These are phyloP conservation scores for Esteya vermicola DNA, from an alignment of 2,329 filamentous ascomycete genomes.

Conservation along the genomic window DNA sequence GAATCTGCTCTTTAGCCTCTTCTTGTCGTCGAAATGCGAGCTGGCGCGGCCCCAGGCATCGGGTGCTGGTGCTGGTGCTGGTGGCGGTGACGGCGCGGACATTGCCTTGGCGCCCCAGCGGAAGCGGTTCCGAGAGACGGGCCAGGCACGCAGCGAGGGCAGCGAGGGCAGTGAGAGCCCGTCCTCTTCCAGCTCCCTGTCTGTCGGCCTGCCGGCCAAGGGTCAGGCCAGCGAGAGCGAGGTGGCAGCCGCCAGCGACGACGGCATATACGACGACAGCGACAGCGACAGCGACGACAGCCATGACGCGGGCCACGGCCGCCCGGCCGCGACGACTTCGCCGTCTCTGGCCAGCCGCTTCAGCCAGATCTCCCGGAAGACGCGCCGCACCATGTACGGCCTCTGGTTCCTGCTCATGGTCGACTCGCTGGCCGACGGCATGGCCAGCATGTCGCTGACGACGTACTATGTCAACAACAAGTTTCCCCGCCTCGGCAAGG, in stretches of 20 bases:
- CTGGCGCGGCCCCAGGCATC: too few species aligned
- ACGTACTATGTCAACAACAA: slow-evolving; percentile 44
- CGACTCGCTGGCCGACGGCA: slow-evolving; percentile 52
- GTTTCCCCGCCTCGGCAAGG: slow-evolving; percentile 35
- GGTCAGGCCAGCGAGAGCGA: neutral
- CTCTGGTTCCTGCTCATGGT: slow-evolving; percentile 51
- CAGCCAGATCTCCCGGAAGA: slow-evolving; percentile 41
- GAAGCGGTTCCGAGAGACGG: too few species aligned
- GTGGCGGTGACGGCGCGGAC: too few species aligned
- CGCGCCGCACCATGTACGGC: slow-evolving; percentile 44
- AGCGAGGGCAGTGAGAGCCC: slow-evolving; percentile 1
- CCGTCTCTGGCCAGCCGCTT: slow-evolving; percentile 20
- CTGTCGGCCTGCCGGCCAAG: neutral
- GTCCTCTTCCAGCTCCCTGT: neutral
- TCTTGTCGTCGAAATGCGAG: slow-evolving; percentile 37
- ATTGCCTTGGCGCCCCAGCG: too few species aligned
- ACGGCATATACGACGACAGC: slow-evolving; percentile 4
- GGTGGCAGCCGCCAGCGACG: slow-evolving; percentile 2
- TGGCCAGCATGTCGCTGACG: slow-evolving; percentile 43
- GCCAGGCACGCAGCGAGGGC: slow-evolving; percentile 1
- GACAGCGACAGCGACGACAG: neutral
- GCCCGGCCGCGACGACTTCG: slow-evolving; percentile 9
- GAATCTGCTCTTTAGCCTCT: slow-evolving; percentile 30
- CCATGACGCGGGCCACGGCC: neutral
- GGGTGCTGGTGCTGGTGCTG: too few species aligned